These are phyloP conservation scores for Eruca vesicaria DNA, from an alignment of 441 rosid species.

Conservation along the genomic window DNA sequence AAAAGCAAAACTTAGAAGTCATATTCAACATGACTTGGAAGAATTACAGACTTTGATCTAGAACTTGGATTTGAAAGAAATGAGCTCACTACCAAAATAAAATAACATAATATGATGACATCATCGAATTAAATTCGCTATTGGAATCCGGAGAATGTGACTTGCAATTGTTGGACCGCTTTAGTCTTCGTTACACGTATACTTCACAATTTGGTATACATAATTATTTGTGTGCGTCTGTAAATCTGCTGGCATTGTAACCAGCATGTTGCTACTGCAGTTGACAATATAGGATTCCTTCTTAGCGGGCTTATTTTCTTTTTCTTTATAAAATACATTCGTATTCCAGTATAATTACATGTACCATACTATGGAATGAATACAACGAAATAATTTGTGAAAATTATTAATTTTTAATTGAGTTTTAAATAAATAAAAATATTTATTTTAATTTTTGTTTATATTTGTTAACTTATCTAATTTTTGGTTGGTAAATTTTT, in stretches of 20 bases:
- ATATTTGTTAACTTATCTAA: background rate
- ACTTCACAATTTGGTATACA: background rate
- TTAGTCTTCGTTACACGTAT: constrained; percentile 14
- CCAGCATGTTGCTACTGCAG: constrained; percentile 5
- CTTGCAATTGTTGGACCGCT: constrained; percentile 1
- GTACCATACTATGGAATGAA: background rate
- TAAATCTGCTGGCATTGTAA: constrained; percentile 27
- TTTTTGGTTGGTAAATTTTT: background rate
- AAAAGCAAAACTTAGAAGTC: background rate
- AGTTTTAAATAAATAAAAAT: background rate
- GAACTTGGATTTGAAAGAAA: background rate
- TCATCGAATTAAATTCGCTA: constrained; percentile 2
- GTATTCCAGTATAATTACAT: background rate
- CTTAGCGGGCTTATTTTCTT: background rate
- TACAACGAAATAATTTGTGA: background rate
- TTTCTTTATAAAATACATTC: background rate
- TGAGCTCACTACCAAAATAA: background rate
- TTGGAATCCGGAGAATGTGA: constrained; percentile 17
- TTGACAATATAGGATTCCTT: constrained; percentile 1
- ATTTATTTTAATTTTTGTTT: no score
- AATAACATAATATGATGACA: background rate
- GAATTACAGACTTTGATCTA: background rate
- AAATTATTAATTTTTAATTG: background rate
- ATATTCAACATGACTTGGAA: background rate
- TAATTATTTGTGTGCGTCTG: constrained; percentile 1